phyloP scores from a whole-genome alignment of 257 asterid species.

The Plectranthus barbatus region DNA sequence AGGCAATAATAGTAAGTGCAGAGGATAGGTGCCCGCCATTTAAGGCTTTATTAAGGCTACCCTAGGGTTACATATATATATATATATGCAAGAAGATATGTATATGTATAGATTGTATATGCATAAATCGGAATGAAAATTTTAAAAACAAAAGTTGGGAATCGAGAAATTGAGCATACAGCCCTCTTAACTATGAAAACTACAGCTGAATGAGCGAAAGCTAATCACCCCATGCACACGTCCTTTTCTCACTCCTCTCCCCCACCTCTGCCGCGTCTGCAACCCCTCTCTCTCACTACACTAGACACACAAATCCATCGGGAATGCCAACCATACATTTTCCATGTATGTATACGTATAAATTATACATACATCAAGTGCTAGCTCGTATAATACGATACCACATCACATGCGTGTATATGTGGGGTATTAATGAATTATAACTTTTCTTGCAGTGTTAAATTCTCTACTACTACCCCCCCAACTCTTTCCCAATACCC shows the following conservation, averaged over 20 bases:
- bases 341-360: not conserved
- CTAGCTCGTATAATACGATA: not conserved
- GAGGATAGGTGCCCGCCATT: conserved; percentile 81
- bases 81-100: too few relatives aligned
- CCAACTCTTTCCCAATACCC: not conserved
- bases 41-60: conserved; percentile 51
- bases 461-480: conserved; percentile 20
- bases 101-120: too few relatives aligned
- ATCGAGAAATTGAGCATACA: conserved; percentile 14
- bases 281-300: not conserved
- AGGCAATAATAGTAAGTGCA: conserved; percentile 30
- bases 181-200: conserved; percentile 63
- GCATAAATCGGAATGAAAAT: not conserved
- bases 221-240: conserved; percentile 73
- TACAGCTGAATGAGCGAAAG: conserved; percentile 84
- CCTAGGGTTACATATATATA: conserved; percentile 5
- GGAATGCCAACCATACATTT: conserved; percentile 71
- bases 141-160: conserved; percentile 13
- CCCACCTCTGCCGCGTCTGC: conserved; percentile 75
- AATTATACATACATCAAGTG: not conserved
- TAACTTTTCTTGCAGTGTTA: conserved; percentile 5
- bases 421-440: not conserved
- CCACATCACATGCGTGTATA: not conserved
- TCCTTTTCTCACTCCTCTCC: conserved; percentile 72
- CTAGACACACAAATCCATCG: conserved; percentile 36